These are phyloP conservation scores for Santalum album DNA, from an alignment of 164 flowering plant species.

Conservation along the genomic window DNA sequence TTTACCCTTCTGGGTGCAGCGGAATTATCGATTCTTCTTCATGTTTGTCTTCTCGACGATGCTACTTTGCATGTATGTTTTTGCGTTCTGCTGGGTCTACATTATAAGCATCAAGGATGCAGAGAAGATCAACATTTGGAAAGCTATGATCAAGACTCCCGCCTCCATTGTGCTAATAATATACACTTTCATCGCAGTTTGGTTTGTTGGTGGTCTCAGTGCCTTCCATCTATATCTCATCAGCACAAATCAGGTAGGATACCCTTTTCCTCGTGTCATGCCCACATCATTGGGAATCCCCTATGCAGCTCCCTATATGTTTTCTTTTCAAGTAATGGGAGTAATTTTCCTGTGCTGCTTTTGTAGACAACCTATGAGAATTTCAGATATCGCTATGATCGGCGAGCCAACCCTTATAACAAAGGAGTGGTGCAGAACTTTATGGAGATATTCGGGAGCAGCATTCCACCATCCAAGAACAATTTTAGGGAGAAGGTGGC, in stretches of 20 bases:
- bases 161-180: slow-evolving; percentile 32
- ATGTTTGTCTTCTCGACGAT: slow-evolving; percentile 32
- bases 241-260: slow-evolving; percentile 36
- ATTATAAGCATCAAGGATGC: slow-evolving; percentile 22
- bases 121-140: slow-evolving; percentile 24
- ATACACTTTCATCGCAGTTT: slow-evolving; percentile 28
- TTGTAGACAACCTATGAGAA: slow-evolving; percentile 40
- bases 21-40: slow-evolving; percentile 43
- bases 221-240: slow-evolving; percentile 37
- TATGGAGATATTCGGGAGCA: slow-evolving; percentile 27
- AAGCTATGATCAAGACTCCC: slow-evolving; percentile 29
- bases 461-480: slow-evolving; percentile 33
- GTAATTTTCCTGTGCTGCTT: neutral
- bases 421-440: slow-evolving; percentile 25
- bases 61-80: slow-evolving; percentile 32
- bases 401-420: slow-evolving; percentile 25
- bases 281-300: neutral
- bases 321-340: neutral
- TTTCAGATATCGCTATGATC: slow-evolving; percentile 28
- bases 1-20: slow-evolving; percentile 21
- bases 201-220: slow-evolving; percentile 50
- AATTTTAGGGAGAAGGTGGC: slow-evolving; percentile 26
- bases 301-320: neutral
- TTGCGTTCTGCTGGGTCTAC: slow-evolving; percentile 32
- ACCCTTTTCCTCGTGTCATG: neutral